Percentiles rank a stretch among this genome's conserved stretches.
Evolutionary conservation across 2,329 filamentous ascomycete species (phyloP).

Genomic region (Botrytis byssoidea): DNA sequence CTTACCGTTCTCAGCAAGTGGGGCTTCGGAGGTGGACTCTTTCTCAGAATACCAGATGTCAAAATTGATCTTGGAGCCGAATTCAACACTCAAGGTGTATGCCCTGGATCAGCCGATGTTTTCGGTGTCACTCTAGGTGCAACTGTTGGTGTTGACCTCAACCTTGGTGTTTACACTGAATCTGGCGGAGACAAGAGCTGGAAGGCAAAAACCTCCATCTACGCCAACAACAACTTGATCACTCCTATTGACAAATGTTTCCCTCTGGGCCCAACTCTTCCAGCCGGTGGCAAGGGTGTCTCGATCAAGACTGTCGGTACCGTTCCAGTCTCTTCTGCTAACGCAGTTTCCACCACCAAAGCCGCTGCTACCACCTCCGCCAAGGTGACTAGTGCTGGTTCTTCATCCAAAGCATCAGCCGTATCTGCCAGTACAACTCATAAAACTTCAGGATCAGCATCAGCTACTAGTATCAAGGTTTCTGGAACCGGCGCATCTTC

Average conservation of each 20-base stretch:
- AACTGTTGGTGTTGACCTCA: slow-evolving; percentile 15
- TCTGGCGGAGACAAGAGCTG: slow-evolving; percentile 9
- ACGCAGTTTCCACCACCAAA: neutral
- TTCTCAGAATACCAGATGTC: slow-evolving; percentile 13
- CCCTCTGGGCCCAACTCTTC: slow-evolving; percentile 15
- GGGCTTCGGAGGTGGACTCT: slow-evolving; percentile 18
- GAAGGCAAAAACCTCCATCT: slow-evolving; percentile 3
- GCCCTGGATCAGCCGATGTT: slow-evolving; percentile 15
- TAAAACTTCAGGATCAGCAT: neutral
- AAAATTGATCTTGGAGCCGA: slow-evolving; percentile 12
- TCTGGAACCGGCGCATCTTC: neutral
- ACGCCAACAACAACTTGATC: slow-evolving; percentile 10
- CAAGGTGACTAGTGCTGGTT: neutral
- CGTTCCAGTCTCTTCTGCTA: slow-evolving; percentile 6
- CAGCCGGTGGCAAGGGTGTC: neutral
- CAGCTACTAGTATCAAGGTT: neutral
- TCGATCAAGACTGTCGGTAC: slow-evolving; percentile 19
- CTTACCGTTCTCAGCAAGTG: slow-evolving; percentile 16
- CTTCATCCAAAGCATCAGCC: slow-evolving; percentile 1
- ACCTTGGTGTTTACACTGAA: slow-evolving; percentile 18
- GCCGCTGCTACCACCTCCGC: neutral
- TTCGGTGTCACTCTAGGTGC: slow-evolving; percentile 16
- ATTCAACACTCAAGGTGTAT: slow-evolving; percentile 21
- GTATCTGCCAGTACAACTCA: neutral
- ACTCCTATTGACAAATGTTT: slow-evolving; percentile 19